These are phyloP conservation scores for Gigaspora rosea DNA, from an alignment of 192 early-diverging fungal genomes.

Conservation along the genomic window DNA sequence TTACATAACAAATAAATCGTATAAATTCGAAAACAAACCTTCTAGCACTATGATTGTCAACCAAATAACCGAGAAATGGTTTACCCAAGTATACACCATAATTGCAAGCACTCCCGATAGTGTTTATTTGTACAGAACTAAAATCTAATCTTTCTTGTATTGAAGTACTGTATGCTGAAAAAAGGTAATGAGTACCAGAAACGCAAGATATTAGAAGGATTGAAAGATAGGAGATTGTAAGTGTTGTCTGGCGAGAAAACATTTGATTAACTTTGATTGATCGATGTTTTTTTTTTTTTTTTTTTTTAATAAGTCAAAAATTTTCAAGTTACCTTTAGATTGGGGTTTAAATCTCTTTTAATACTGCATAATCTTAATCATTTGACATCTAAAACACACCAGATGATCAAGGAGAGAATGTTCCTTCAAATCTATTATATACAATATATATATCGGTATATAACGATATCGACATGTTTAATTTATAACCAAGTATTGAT, in stretches of 20 bases:
- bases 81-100: slow-evolving; percentile 67
- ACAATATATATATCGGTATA: no score
- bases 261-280: background rate
- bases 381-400: no score
- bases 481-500: no score
- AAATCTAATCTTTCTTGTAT: slow-evolving; percentile 55
- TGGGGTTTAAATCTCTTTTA: no score
- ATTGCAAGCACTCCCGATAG: slow-evolving; percentile 63
- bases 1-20: background rate
- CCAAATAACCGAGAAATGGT: slow-evolving; percentile 58
- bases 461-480: no score
- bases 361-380: no score
- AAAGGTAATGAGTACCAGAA: slow-evolving; percentile 69
- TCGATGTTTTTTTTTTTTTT: no score
- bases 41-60: slow-evolving; percentile 46
- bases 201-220: slow-evolving; percentile 49
- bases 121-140: slow-evolving; percentile 61
- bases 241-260: slow-evolving; percentile 22
- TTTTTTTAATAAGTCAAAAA: no score
- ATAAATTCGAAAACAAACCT: background rate
- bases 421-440: no score
- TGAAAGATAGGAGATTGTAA: slow-evolving; percentile 47
- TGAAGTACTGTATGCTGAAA: slow-evolving; percentile 60
- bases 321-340: no score
- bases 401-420: no score